phyloP scores from a whole-genome alignment of 176 grass and related monocot genomes.

The Paspalum notatum region DNA sequence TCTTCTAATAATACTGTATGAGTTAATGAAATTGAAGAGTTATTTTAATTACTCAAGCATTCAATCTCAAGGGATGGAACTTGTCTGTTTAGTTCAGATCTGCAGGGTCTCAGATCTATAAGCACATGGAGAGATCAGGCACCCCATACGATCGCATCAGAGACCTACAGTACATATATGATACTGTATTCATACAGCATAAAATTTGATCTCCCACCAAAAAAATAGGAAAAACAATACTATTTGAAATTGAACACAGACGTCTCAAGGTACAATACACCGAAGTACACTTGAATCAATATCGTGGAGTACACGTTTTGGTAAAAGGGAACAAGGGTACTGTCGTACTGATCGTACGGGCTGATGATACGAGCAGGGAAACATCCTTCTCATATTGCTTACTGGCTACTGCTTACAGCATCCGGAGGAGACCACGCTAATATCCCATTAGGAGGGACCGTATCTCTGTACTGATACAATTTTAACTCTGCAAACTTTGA shows the following conservation, averaged over 20 bases:
- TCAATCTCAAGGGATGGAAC: not conserved
- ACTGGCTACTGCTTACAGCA: constrained; percentile 8
- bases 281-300: not conserved
- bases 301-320: not conserved
- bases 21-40: not conserved
- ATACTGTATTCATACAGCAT: not conserved
- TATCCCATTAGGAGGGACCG: not conserved
- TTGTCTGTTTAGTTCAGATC: not conserved
- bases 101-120: constrained; percentile 38
- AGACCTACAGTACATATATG: not conserved
- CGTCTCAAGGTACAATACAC: not conserved
- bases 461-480: constrained; percentile 42
- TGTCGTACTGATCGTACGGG: not conserved
- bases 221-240: not conserved
- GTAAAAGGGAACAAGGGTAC: not conserved
- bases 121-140: constrained; percentile 46
- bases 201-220: not conserved
- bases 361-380: not conserved
- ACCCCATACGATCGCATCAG: not conserved
- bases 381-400: not conserved
- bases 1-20: not conserved
- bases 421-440: constrained; percentile 8
- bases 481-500: constrained; percentile 20
- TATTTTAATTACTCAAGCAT: not conserved
- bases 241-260: not conserved